Percentiles rank a stretch among this genome's conserved stretches.
phyloP scores from a whole-genome alignment of 1,139 yeast genomes.

The Yamadazyma dushanensis region DNA sequence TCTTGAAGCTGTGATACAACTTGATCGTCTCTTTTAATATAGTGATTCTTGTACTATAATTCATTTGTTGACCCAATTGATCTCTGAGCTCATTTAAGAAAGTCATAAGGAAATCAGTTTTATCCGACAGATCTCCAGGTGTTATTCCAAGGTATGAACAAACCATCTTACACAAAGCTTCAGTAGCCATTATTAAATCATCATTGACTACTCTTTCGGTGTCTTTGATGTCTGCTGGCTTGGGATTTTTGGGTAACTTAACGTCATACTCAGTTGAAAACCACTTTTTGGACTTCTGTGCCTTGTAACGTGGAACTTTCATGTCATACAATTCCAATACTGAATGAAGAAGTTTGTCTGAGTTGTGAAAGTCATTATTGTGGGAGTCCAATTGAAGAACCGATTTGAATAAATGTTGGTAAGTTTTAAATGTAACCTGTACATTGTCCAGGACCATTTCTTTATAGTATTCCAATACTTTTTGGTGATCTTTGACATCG shows the following conservation, averaged over 20 bases:
- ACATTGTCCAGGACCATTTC: constrained; percentile 37
- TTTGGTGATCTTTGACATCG: constrained; percentile 29
- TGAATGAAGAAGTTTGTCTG: constrained; percentile 31
- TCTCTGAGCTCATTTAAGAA: constrained; percentile 30
- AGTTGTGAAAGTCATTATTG: constrained; percentile 24
- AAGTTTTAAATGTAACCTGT: constrained; percentile 34
- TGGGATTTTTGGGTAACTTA: background rate
- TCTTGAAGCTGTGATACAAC: constrained; percentile 26
- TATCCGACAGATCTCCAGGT: constrained; percentile 17
- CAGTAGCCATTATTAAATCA: constrained; percentile 17
- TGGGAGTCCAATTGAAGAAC: constrained; percentile 38
- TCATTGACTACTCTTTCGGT: too few species aligned
- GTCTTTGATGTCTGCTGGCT: background rate
- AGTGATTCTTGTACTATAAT: constrained; percentile 25
- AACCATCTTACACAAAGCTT: constrained; percentile 26
- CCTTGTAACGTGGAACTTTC: too few species aligned
- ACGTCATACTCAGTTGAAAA: constrained; percentile 1
- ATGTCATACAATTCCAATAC: constrained; percentile 36
- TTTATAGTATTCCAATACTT: constrained; percentile 36
- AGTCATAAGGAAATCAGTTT: constrained; percentile 25
- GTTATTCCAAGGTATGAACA: constrained; percentile 23
- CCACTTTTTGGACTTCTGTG: constrained; percentile 1
- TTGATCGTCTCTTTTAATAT: constrained; percentile 30
- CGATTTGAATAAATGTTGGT: constrained; percentile 42
- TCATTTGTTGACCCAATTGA: constrained; percentile 22